Evolutionary conservation across 139 green algal genomes (phyloP), one percentile per base, ranked within the genome.

Genomic region (Spirogloea muscicola): DNA sequence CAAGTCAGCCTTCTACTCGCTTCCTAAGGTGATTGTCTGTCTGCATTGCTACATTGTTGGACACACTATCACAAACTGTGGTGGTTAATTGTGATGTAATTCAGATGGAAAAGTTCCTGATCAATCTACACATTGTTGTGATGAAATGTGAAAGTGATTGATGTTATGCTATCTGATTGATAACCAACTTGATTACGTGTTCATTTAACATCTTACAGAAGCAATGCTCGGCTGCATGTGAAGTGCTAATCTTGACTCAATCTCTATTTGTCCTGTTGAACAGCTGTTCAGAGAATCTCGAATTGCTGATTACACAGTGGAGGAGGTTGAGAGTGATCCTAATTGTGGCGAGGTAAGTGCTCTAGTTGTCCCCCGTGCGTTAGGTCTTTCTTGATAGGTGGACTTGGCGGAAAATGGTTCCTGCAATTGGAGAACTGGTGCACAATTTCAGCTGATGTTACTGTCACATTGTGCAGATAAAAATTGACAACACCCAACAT

Each of bases 1-100:
- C 25, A 68, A 68, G 43, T 68, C 59, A 6, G 59, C 59, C 10
- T 68, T 68, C 42, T 68, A 68, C 27, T 68, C 59, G 13, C 18
- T 68, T 29, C 33, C n/a, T 3, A 68, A 68, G 59, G 59, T 68
- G 6, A 42, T 4, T 6, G 13, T 58, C 4, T 27, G 43, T 6
- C 27, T 36, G 13, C 10, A 10, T 51, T 51, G 43, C 43, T 51
- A 10, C 10, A 25, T 51, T 13, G 43, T 51, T 13, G n/a, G n/a
- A n/a, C n/a, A n/a, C n/a, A n/a, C n/a, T n/a, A n/a, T n/a, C n/a
- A n/a, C n/a, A n/a, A n/a, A n/a, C n/a, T n/a, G n/a, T n/a, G n/a
- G n/a, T n/a, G n/a, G n/a, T n/a, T n/a, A n/a, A n/a, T n/a, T n/a
- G n/a, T n/a, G n/a, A n/a, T n/a, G n/a, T n/a, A n/a, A n/a, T n/a